Base-by-base conservation (phyloP, 116 monocot genomes). In the Trichopus zeylanicus region DNA sequence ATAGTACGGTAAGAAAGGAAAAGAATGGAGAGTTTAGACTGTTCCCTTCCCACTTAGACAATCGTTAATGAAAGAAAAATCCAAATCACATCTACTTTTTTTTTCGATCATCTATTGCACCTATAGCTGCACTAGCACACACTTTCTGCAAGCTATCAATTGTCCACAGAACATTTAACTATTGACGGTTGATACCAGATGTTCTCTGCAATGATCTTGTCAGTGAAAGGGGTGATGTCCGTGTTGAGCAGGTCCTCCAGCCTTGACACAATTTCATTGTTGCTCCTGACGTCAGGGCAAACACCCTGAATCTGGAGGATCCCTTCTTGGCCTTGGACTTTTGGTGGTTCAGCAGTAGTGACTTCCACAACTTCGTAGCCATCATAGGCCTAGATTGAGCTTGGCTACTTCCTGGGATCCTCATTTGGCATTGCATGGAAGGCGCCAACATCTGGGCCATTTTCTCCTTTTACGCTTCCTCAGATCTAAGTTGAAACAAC, bases 161-260 rank as follows among this genome's bases (percentile, higher is more conserved):
- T n/a, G n/a, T n/a, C n/a, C n/a, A n/a, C n/a, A n/a, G n/a, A n/a
- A n/a, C n/a, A n/a, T n/a, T n/a, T n/a, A n/a, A n/a, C n/a, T n/a
- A n/a, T n/a, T n/a, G n/a, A n/a, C n/a, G n/a, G n/a, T n/a, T n/a
- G n/a, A 33, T 81, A 89, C 89, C 89, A 89, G 33, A 89, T 89
- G 74, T 89, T 84, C 53, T 89, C 89, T 3, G 89, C 89, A 62
- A 89, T 84, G 39, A 89, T 81, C 54, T 76, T 89, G 30, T 89
- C 85, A 64, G 89, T 89, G 72, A 59, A 75, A n/a, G 78, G 81
- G 6, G 24, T 75, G 69, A 74, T 63, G 60, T 89, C 84, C 72
- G 84, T 28, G 58, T 89, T 89, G 37, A 89, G 89, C 56, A 89
- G 57, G 55, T 77, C 67, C 59, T 90, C 81, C 46, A 90, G 48